Conservation (phyloP, 164 flowering plant genomes). For the Nymphaea thermarum region DNA sequence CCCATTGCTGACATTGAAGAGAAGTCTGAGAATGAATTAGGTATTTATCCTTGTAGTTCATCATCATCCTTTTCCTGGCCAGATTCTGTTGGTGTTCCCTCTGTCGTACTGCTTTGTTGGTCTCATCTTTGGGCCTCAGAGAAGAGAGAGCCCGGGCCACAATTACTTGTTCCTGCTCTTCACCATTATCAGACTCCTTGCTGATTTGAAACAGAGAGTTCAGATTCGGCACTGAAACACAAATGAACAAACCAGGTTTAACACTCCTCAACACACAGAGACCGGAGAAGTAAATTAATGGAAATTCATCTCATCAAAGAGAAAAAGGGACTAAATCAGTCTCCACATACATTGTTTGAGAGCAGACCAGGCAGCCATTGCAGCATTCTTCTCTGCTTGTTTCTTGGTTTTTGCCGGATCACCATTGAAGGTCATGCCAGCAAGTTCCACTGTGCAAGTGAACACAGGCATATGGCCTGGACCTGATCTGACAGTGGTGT, state of each 20-base stretch:
- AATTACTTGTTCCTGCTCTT: conserved; percentile 36
- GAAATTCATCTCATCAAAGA: no score
- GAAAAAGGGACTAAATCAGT: no score
- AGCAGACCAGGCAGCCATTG: conserved; percentile 76
- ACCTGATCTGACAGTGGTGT: conserved; percentile 65
- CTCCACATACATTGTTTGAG: conserved; percentile 36
- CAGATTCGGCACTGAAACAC: conserved; percentile 28
- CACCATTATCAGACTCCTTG: conserved; percentile 20
- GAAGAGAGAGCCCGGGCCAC: conserved; percentile 34
- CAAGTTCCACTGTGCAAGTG: conserved; percentile 62
- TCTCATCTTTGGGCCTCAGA: conserved; percentile 30
- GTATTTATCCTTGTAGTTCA: conserved; percentile 7
- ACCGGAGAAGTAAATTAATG: no score
- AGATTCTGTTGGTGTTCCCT: conserved; percentile 20
- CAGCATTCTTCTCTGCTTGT: conserved; percentile 92
- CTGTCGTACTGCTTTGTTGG: conserved; percentile 13
- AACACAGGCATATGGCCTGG: conserved; percentile 59
- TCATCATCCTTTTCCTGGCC: conserved; percentile 23
- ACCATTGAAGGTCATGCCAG: conserved; percentile 51
- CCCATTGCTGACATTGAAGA: conserved; percentile 17
- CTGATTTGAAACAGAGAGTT: conserved; percentile 14
- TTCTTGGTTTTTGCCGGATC: conserved; percentile 75
- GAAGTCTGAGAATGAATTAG: not conserved
- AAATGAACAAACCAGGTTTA: not conserved
- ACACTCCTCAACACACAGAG: not conserved